Conservation (phyloP, 2,329 filamentous ascomycete species). For the Pyricularia sp. region DNA sequence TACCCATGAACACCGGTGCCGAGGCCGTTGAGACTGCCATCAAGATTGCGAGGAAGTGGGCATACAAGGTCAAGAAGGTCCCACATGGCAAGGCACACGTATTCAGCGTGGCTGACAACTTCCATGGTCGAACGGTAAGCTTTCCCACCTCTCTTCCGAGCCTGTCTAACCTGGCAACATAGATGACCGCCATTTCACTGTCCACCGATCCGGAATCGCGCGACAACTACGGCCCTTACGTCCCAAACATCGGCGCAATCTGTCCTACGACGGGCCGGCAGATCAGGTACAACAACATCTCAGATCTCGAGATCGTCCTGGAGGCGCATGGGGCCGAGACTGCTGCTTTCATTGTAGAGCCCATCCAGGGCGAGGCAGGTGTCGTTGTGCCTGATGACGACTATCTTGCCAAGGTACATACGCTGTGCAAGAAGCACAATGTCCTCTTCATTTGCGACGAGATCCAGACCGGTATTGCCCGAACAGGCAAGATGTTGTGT, state of each 20-base stretch:
- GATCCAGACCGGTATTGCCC: constrained; percentile 95
- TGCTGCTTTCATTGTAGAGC: constrained; percentile 89
- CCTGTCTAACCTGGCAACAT: background rate
- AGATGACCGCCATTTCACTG: constrained; percentile 93
- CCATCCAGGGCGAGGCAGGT: constrained; percentile 94
- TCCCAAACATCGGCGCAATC: constrained; percentile 74
- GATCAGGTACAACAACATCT: constrained; percentile 80
- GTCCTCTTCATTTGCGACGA: constrained; percentile 95
- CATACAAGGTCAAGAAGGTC: constrained; percentile 91
- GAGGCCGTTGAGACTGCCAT: constrained; percentile 94
- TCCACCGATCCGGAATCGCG: constrained; percentile 92
- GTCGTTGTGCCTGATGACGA: constrained; percentile 89
- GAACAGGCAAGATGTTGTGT: constrained; percentile 89
- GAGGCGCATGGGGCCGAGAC: constrained; percentile 75
- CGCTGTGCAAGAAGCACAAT: constrained; percentile 89
- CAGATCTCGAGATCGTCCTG: constrained; percentile 69
- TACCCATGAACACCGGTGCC: constrained; percentile 97
- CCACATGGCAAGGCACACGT: constrained; percentile 75
- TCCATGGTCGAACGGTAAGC: constrained; percentile 87
- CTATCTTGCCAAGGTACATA: constrained; percentile 73
- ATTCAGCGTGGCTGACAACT: constrained; percentile 82
- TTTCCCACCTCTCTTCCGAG: constrained; percentile 1
- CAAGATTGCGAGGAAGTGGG: constrained; percentile 96
- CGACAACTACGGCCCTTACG: constrained; percentile 93
- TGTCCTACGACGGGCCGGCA: constrained; percentile 67